Conservation (phyloP, 306 rosid genomes). For the Fragaria ananassa region DNA sequence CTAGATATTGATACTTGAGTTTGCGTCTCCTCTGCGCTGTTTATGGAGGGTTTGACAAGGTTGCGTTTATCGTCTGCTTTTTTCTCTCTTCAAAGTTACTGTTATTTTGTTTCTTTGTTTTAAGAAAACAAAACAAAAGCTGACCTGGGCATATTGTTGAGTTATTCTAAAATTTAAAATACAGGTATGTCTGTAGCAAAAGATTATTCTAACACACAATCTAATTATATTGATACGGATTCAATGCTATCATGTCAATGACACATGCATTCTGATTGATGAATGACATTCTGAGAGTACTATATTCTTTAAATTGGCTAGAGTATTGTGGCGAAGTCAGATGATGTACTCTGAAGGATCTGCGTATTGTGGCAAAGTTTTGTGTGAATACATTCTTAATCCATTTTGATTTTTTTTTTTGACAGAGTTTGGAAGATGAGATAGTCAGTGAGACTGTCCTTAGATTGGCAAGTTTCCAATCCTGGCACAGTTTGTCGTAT, state of each 20-base stretch:
- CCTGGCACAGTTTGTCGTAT: slow-evolving; percentile 89
- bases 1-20: neutral
- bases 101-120: neutral
- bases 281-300: neutral
- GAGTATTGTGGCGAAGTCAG: neutral
- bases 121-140: neutral
- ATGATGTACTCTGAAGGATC: neutral
- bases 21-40: neutral
- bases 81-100: neutral
- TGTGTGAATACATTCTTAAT: neutral
- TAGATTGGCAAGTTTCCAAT: slow-evolving; percentile 79
- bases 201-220: too few relatives aligned
- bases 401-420: slow-evolving; percentile 3
- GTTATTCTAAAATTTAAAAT: neutral
- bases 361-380: neutral
- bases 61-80: neutral
- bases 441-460: slow-evolving; percentile 78
- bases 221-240: neutral
- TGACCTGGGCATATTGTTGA: neutral
- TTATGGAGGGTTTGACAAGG: neutral
- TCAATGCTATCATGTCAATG: neutral
- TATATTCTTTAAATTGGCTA: neutral
- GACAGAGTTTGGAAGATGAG: slow-evolving; percentile 97
- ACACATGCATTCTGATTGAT: neutral
- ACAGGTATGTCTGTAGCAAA: neutral